These are phyloP conservation scores for Solanum pimpinellifolium DNA, from an alignment of 257 asterid genomes.

Conservation along the genomic window DNA sequence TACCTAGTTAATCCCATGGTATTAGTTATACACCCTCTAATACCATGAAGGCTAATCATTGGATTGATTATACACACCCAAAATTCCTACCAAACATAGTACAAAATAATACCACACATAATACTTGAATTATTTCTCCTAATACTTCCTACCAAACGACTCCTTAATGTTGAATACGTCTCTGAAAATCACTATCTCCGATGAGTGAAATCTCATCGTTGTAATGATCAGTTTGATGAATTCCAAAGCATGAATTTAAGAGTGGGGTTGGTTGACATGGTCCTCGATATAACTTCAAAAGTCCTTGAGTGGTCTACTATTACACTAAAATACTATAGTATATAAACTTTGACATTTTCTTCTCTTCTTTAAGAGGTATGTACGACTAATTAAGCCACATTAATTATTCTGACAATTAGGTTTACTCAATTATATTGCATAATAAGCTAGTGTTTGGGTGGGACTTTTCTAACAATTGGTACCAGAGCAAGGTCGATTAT, in stretches of 20 bases:
- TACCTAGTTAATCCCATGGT: too few relatives aligned
- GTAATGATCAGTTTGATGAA: not conserved
- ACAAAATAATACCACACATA: too few relatives aligned
- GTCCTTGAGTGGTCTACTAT: not conserved
- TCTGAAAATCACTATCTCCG: not conserved
- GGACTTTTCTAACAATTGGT: not conserved
- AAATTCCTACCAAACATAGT: too few relatives aligned
- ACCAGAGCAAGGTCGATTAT: not conserved
- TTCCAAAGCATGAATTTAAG: not conserved
- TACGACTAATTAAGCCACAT: not conserved
- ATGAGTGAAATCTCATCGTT: not conserved
- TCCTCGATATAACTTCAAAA: not conserved
- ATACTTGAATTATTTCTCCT: too few relatives aligned
- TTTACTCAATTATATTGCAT: not conserved
- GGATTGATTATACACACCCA: too few relatives aligned
- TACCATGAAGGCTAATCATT: too few relatives aligned
- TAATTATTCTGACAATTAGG: not conserved
- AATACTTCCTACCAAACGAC: too few relatives aligned
- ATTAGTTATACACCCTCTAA: too few relatives aligned
- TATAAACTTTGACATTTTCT: not conserved
- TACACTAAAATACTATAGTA: not conserved
- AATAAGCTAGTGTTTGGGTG: not conserved
- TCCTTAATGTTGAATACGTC: not conserved
- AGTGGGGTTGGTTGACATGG: not conserved
- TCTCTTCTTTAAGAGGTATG: not conserved